A percentile compares a stretch with the other conserved stretches of the same genome.
phyloP scores from a whole-genome alignment of 2,329 filamentous ascomycete species.

The Juglanconis sp. region DNA sequence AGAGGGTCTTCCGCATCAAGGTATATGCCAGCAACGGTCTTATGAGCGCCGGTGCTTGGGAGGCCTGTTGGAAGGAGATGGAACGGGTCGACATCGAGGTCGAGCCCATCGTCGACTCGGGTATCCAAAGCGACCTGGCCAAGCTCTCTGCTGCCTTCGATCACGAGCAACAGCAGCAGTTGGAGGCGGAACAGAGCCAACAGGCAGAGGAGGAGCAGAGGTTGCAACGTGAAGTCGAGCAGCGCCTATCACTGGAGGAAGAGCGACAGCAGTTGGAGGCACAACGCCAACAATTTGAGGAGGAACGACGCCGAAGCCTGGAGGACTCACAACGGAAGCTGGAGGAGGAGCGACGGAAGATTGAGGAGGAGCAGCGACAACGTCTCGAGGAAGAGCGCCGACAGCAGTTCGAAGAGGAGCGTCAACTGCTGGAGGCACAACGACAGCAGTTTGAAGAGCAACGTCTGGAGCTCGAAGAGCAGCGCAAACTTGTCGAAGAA shows the following conservation, averaged over 20 bases:
- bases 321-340: slow-evolving; percentile 25
- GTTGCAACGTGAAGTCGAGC: slow-evolving; percentile 8
- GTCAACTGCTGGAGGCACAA: slow-evolving; percentile 14
- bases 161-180: slow-evolving; percentile 28
- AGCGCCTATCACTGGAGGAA: slow-evolving; percentile 12
- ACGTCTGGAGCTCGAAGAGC: slow-evolving; percentile 15
- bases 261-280: slow-evolving; percentile 14
- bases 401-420: slow-evolving; percentile 15
- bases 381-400: slow-evolving; percentile 26
- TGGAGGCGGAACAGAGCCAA: slow-evolving; percentile 35
- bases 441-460: slow-evolving; percentile 18
- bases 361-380: slow-evolving; percentile 21
- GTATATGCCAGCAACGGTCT: slow-evolving; percentile 93
- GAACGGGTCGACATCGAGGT: slow-evolving; percentile 96
- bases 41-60: slow-evolving; percentile 89
- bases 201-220: slow-evolving; percentile 30
- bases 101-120: slow-evolving; percentile 64
- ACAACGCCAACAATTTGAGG: slow-evolving; percentile 14
- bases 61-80: slow-evolving; percentile 95
- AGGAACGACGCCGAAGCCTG: slow-evolving; percentile 10
- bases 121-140: slow-evolving; percentile 58
- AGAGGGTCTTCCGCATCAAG: slow-evolving; percentile 71
- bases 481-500: slow-evolving; percentile 14
- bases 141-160: slow-evolving; percentile 38
- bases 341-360: slow-evolving; percentile 31